Conservation (phyloP, 2,329 filamentous ascomycete species). For the Pseudogymnoascus sp. region DNA sequence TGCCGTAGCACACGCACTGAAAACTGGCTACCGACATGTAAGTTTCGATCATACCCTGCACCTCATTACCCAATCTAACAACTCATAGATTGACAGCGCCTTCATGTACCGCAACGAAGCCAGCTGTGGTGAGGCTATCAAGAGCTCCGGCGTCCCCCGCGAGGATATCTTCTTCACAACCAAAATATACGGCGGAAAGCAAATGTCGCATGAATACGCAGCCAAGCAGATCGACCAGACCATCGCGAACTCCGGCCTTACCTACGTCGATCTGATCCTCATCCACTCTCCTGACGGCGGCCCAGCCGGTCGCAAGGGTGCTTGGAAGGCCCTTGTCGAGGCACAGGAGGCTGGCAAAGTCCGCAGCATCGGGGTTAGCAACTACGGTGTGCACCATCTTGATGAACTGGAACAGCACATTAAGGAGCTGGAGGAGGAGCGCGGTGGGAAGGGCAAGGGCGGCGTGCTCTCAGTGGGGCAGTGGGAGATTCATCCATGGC, state of each 20-base stretch:
- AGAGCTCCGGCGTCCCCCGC: conserved; percentile 44
- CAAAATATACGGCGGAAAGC: conserved; percentile 47
- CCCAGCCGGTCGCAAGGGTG: conserved; percentile 47
- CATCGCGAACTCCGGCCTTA: conserved; percentile 50
- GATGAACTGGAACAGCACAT: conserved; percentile 55
- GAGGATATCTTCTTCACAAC: conserved; percentile 56
- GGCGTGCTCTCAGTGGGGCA: conserved; percentile 78
- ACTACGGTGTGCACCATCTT: conserved; percentile 58
- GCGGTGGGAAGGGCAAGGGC: conserved; percentile 55
- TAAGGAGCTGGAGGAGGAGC: conserved; percentile 53
- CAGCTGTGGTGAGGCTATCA: conserved; percentile 47
- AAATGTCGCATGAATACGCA: conserved; percentile 56
- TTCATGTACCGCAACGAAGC: conserved; percentile 52
- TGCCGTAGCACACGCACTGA: conserved; percentile 42
- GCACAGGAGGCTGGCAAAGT: conserved; percentile 55
- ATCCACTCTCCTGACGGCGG: conserved; percentile 58
- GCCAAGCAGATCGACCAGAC: conserved; percentile 58
- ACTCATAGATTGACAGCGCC: conserved; percentile 49
- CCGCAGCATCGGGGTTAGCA: conserved; percentile 56
- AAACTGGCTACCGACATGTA: conserved; percentile 51
- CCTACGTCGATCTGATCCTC: conserved; percentile 62
- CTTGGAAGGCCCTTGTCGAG: conserved; percentile 59
- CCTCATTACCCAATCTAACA: conserved; percentile 9
- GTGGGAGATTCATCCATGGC: conserved; percentile 87
- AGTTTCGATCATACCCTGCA: conserved; percentile 12